These are phyloP conservation scores for Mortierella sp. DNA, from an alignment of 371 early-diverging fungal genomes.

Conservation along the genomic window DNA sequence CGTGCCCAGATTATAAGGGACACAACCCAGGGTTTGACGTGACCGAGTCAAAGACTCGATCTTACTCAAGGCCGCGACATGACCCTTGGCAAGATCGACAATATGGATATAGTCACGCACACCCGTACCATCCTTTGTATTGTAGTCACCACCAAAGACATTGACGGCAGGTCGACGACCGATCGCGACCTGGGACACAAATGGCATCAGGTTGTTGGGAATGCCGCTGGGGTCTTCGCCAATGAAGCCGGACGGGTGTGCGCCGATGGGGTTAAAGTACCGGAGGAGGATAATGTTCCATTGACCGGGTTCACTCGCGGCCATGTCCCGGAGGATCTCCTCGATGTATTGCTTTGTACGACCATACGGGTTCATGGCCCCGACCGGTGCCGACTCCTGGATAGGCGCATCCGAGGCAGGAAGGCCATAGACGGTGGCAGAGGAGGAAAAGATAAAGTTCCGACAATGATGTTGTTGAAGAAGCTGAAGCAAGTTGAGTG, in stretches of 20 bases:
- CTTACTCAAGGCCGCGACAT: constrained; percentile 81
- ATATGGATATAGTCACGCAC: constrained; percentile 92
- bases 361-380: constrained; percentile 84
- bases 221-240: constrained; percentile 85
- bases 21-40: constrained; percentile 54
- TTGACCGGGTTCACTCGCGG: neutral
- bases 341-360: constrained; percentile 84
- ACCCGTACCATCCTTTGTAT: constrained; percentile 87
- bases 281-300: constrained; percentile 36
- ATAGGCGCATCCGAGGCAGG: constrained; percentile 60
- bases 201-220: constrained; percentile 89
- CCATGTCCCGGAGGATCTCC: constrained; percentile 74
- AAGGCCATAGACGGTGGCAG: constrained; percentile 83
- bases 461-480: constrained; percentile 70
- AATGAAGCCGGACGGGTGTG: constrained; percentile 82
- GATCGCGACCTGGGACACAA: constrained; percentile 77
- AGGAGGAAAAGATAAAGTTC: constrained; percentile 84
- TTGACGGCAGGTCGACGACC: constrained; percentile 74
- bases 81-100: constrained; percentile 85
- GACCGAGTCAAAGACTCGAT: constrained; percentile 35
- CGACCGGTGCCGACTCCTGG: constrained; percentile 64
- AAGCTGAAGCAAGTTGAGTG: constrained; percentile 72
- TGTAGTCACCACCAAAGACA: constrained; percentile 83
- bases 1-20: constrained; percentile 85
- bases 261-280: constrained; percentile 91